Percentiles rank a stretch among this genome's conserved stretches.
phyloP scores from a whole-genome alignment of 2,329 filamentous ascomycete genomes.

The Drechslerella coelobrocha region DNA sequence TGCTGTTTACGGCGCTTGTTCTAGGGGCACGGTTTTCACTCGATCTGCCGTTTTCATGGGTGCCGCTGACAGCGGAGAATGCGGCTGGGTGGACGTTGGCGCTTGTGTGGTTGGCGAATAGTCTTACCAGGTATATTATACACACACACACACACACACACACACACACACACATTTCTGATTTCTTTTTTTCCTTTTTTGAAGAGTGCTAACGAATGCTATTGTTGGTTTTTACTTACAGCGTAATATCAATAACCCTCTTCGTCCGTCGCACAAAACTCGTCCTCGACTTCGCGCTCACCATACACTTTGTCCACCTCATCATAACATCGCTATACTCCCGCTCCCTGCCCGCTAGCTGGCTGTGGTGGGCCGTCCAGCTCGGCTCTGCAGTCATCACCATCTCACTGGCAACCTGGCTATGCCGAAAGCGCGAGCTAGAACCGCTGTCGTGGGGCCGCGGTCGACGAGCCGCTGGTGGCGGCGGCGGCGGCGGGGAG shows the following conservation, averaged over 20 bases:
- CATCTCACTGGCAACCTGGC: slow-evolving; percentile 81
- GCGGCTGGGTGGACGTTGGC: slow-evolving; percentile 69
- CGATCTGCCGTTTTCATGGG: slow-evolving; percentile 66
- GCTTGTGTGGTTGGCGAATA: slow-evolving; percentile 67
- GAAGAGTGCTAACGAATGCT: too few relatives aligned
- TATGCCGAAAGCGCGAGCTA: slow-evolving; percentile 87
- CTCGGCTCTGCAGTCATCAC: slow-evolving; percentile 68
- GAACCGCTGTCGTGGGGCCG: slow-evolving; percentile 73
- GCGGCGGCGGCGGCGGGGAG: not conserved
- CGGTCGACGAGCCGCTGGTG: too few relatives aligned
- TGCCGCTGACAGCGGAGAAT: slow-evolving; percentile 67
- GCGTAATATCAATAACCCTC: slow-evolving; percentile 80
- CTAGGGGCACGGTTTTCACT: slow-evolving; percentile 65
- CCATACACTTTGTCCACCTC: slow-evolving; percentile 83
- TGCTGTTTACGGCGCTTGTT: slow-evolving; percentile 67
- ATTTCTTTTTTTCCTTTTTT: slow-evolving; percentile 8
- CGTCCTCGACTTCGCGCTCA: slow-evolving; percentile 91
- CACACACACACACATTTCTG: slow-evolving; percentile 13
- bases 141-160: not conserved
- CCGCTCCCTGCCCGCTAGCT: slow-evolving; percentile 74
- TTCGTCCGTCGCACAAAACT: slow-evolving; percentile 89
- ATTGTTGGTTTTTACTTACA: slow-evolving; percentile 58
- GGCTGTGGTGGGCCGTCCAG: slow-evolving; percentile 85
- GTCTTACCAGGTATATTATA: slow-evolving; percentile 54
- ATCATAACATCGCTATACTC: slow-evolving; percentile 79